Percentiles rank a stretch among this genome's conserved stretches.
Conservation (phyloP, 139 green algal species). For the Haematococcus lacustris region DNA sequence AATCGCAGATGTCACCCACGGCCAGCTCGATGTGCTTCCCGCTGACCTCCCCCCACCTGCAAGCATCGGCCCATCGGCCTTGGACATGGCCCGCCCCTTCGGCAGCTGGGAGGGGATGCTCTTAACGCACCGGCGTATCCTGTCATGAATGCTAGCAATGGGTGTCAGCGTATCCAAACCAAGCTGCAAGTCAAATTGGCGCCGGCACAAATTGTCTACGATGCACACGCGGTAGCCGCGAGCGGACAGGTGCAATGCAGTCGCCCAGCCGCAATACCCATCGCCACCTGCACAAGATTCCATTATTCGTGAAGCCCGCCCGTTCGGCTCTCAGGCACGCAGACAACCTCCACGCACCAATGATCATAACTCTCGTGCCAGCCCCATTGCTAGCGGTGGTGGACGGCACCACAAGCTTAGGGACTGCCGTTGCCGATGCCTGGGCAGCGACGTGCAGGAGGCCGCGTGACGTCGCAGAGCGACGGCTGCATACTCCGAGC, state of each 20-base stretch:
- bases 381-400: slow-evolving; percentile 25
- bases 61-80: background rate
- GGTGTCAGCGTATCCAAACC: slow-evolving; percentile 95
- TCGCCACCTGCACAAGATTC: slow-evolving; percentile 63
- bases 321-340: background rate
- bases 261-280: slow-evolving; percentile 97
- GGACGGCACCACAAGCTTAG: background rate
- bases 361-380: slow-evolving; percentile 73
- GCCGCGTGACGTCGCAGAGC: too few species aligned
- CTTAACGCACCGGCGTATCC: slow-evolving; percentile 71
- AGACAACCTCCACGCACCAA: slow-evolving; percentile 35
- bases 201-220: slow-evolving; percentile 87
- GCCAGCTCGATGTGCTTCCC: slow-evolving; percentile 85
- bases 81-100: too few species aligned
- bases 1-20: slow-evolving; percentile 96
- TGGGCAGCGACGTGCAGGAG: too few species aligned
- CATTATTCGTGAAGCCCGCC: background rate
- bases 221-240: slow-evolving; percentile 85
- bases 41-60: slow-evolving; percentile 77
- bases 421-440: too few species aligned
- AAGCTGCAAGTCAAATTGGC: slow-evolving; percentile 82
- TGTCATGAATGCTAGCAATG: slow-evolving; percentile 87
- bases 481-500: too few species aligned
- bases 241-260: slow-evolving; percentile 88
- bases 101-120: too few species aligned